Evolutionary conservation across 2,329 filamentous ascomycete genomes (phyloP).

Genomic region (Claviceps capensis): DNA sequence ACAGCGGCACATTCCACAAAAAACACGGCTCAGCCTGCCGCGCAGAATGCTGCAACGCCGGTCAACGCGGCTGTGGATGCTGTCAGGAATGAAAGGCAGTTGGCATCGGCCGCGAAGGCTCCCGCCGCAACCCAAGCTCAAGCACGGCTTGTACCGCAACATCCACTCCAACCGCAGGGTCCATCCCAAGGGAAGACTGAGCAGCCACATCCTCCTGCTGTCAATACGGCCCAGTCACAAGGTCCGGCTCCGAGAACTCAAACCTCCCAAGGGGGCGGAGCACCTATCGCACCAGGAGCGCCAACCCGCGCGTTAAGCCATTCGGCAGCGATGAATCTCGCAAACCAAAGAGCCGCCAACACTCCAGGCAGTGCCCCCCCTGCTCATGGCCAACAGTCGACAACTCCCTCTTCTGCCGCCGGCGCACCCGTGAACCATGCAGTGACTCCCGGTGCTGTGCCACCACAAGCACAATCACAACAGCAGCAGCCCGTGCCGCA

Average conservation of each 20-base stretch:
- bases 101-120: conserved; percentile 15
- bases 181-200: conserved; percentile 17
- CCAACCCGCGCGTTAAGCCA: conserved; percentile 32
- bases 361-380: conserved; percentile 20
- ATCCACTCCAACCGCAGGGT: conserved; percentile 13
- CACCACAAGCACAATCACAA: conserved; percentile 25
- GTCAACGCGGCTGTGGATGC: conserved; percentile 31
- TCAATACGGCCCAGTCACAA: conserved; percentile 31
- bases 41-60: conserved; percentile 23
- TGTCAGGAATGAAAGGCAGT: conserved; percentile 28
- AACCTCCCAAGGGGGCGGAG: conserved; percentile 33
- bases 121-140: conserved; percentile 13
- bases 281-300: conserved; percentile 23
- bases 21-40: conserved; percentile 15
- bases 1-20: conserved; percentile 10
- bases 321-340: conserved; percentile 34
- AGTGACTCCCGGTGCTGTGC: conserved; percentile 18
- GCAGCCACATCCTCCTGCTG: conserved; percentile 24
- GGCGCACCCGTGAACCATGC: conserved; percentile 18
- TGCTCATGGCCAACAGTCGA: conserved; percentile 18
- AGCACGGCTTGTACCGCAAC: conserved; percentile 15
- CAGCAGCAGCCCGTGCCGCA: conserved; percentile 15
- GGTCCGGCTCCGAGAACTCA: conserved; percentile 31
- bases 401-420: conserved; percentile 11
- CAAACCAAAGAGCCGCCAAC: conserved; percentile 27